A percentile compares a stretch with the other conserved stretches of the same genome.
phyloP scores from a whole-genome alignment of 139 green algal genomes.

The Volvox reticuliferus region DNA sequence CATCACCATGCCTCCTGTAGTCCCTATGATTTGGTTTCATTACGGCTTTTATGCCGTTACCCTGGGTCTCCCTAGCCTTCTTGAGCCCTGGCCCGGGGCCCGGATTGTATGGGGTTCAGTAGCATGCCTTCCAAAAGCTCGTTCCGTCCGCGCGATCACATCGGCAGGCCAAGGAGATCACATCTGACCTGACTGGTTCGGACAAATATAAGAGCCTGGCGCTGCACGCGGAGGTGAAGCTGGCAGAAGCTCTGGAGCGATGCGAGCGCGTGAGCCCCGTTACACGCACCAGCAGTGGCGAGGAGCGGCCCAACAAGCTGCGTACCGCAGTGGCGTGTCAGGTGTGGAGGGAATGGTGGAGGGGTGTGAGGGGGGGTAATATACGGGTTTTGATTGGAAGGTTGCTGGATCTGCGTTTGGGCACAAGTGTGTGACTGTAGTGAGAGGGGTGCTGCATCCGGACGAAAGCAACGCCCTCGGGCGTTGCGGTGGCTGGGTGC shows the following conservation, averaged over 20 bases:
- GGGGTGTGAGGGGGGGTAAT: neutral
- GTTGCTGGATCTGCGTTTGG: too few relatives aligned
- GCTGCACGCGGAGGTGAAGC: slow-evolving; percentile 71
- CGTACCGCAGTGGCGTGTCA: slow-evolving; percentile 74
- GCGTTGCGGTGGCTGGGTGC: too few relatives aligned
- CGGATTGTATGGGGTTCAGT: neutral
- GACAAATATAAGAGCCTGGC: slow-evolving; percentile 70
- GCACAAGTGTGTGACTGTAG: too few relatives aligned
- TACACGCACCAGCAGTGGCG: slow-evolving; percentile 37
- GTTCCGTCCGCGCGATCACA: neutral
- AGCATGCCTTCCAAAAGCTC: too few relatives aligned
- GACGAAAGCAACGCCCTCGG: too few relatives aligned
- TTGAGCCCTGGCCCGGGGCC: too few relatives aligned
- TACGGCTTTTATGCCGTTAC: too few relatives aligned
- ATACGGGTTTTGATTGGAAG: too few relatives aligned
- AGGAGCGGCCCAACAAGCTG: slow-evolving; percentile 69
- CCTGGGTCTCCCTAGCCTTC: too few relatives aligned
- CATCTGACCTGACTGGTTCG: slow-evolving; percentile 43
- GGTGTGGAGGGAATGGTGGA: slow-evolving; percentile 35
- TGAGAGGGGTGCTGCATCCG: too few relatives aligned
- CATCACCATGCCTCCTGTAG: too few relatives aligned
- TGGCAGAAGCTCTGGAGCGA: slow-evolving; percentile 73
- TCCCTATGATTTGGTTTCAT: too few relatives aligned
- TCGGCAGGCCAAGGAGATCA: slow-evolving; percentile 56
- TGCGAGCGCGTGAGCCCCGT: slow-evolving; percentile 58